These are phyloP conservation scores for Pestalotiopsis sp. DNA, from an alignment of 2,329 filamentous ascomycete genomes.

Conservation along the genomic window DNA sequence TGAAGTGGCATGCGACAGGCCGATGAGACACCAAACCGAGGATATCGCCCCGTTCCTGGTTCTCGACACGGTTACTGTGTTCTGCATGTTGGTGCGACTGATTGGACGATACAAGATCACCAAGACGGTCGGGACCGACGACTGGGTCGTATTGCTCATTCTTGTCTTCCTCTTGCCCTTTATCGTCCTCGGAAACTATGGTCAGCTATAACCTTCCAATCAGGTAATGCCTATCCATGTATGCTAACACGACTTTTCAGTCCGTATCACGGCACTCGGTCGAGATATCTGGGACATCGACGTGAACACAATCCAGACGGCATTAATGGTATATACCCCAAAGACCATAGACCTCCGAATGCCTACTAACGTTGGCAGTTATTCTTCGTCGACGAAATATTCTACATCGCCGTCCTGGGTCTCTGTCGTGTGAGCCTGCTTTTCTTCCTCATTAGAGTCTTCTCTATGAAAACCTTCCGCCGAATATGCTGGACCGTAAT, in stretches of 20 bases:
- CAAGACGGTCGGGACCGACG: conserved; percentile 3
- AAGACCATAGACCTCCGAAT: background rate
- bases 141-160: conserved; percentile 9
- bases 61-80: conserved; percentile 7
- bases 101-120: conserved; percentile 3
- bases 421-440: conserved; percentile 31
- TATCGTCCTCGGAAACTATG: conserved; percentile 7
- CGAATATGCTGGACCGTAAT: conserved; percentile 11
- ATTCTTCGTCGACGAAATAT: conserved; percentile 14
- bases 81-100: conserved; percentile 6
- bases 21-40: background rate
- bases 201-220: background rate
- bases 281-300: conserved; percentile 15
- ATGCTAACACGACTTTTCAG: background rate
- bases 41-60: conserved; percentile 13
- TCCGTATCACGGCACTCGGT: conserved; percentile 13
- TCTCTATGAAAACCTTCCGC: conserved; percentile 13
- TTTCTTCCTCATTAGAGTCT: conserved; percentile 16
- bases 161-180: conserved; percentile 11
- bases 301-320: conserved; percentile 5
- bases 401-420: conserved; percentile 20
- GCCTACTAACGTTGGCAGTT: conserved; percentile 11
- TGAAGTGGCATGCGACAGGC: conserved; percentile 13
- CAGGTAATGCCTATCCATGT: no score
- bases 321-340: conserved; percentile 12